A percentile compares a stretch with the other conserved stretches of the same genome.
These are phyloP conservation scores for Tremellales sp. DNA, from an alignment of 1,284 basidiomycete genomes.

Conservation along the genomic window DNA sequence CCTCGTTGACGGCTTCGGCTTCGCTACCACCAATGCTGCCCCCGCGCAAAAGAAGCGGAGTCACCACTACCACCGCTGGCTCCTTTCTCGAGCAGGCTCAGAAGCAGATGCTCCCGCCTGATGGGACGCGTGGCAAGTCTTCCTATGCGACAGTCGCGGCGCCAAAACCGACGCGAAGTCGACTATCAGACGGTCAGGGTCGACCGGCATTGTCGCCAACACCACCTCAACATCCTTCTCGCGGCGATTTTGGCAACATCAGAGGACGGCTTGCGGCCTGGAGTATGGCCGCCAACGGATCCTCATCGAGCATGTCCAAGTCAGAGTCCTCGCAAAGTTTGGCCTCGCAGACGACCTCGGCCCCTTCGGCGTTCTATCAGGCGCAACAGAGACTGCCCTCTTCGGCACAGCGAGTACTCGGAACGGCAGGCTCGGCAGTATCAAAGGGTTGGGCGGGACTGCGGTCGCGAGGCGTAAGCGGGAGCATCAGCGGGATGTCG, in stretches of 20 bases:
- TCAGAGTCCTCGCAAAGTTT: constrained; percentile 37
- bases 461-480: constrained; percentile 38
- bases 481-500: constrained; percentile 36
- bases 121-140: constrained; percentile 15
- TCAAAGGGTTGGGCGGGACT: constrained; percentile 42
- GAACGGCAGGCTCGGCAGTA: constrained; percentile 40
- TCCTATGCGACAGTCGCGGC: constrained; percentile 25
- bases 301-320: constrained; percentile 20
- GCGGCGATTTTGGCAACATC: constrained; percentile 32
- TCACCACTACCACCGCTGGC: constrained; percentile 1
- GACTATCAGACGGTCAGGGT: constrained; percentile 25
- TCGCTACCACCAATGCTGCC: constrained; percentile 34
- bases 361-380: constrained; percentile 4
- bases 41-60: constrained; percentile 23
- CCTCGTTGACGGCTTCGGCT: constrained; percentile 24
- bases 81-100: constrained; percentile 12
- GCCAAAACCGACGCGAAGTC: constrained; percentile 22
- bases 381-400: constrained; percentile 30
- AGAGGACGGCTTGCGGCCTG: constrained; percentile 34
- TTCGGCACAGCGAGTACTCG: constrained; percentile 36
- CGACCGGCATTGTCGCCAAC: constrained; percentile 24
- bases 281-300: constrained; percentile 26
- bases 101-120: constrained; percentile 18
- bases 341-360: constrained; percentile 16
- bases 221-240: constrained; percentile 26